These are phyloP conservation scores for Trypanosoma vivax DNA, from an alignment of 208 protist species.

Conservation along the genomic window DNA sequence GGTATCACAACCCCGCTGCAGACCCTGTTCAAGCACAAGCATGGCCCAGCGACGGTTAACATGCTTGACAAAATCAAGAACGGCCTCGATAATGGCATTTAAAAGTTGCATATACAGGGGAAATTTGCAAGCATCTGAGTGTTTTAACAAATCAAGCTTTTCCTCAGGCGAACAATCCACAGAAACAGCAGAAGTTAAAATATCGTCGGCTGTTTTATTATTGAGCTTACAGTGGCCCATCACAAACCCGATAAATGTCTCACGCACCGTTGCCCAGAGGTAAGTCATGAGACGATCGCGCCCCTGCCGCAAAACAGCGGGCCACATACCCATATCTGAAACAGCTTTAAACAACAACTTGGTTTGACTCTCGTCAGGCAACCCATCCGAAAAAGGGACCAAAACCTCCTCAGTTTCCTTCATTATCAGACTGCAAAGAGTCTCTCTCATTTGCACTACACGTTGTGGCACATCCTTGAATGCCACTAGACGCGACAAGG, in stretches of 20 bases:
- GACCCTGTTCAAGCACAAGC: constrained; percentile 29
- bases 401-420: constrained; percentile 32
- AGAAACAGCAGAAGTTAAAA: constrained; percentile 34
- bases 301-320: constrained; percentile 23
- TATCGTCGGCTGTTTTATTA: constrained; percentile 49
- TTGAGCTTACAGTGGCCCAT: constrained; percentile 36
- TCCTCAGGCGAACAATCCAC: constrained; percentile 21
- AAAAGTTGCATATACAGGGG: constrained; percentile 36
- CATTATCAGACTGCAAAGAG: constrained; percentile 15
- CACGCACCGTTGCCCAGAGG: constrained; percentile 37
- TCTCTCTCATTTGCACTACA: constrained; percentile 15
- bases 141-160: constrained; percentile 23
- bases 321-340: constrained; percentile 31
- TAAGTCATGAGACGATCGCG: constrained; percentile 14
- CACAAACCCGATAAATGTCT: constrained; percentile 43
- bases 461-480: constrained; percentile 12
- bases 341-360: constrained; percentile 1
- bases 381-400: constrained; percentile 6
- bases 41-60: constrained; percentile 49
- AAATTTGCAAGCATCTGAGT: constrained; percentile 23
- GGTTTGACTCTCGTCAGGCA: constrained; percentile 16
- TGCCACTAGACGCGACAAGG: background rate
- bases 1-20: background rate
- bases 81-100: constrained; percentile 27
- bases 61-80: constrained; percentile 39